phyloP scores from a whole-genome alignment of 148 eudicot species.

The Nyssa sinensis region DNA sequence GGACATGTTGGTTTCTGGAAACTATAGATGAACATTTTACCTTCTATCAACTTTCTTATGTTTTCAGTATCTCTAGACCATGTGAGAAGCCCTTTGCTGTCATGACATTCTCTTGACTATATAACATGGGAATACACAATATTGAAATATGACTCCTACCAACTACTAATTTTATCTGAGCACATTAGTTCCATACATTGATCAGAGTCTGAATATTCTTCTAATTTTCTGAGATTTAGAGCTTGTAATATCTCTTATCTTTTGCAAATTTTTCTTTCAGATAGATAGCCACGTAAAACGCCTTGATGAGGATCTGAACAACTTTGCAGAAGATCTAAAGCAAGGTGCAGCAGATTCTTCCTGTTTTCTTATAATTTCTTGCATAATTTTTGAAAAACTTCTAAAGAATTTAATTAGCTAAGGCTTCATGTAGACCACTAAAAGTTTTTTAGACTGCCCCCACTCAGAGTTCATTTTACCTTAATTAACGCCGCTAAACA shows the following conservation, averaged over 20 bases:
- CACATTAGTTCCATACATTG: neutral
- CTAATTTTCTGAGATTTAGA: neutral
- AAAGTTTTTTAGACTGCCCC: no score
- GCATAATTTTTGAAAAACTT: neutral
- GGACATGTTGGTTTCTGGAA: neutral
- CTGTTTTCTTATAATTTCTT: neutral
- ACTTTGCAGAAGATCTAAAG: slow-evolving; percentile 94
- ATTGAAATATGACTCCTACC: neutral
- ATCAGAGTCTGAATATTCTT: neutral
- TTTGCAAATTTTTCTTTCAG: slow-evolving; percentile 41
- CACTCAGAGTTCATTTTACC: no score
- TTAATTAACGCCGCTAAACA: no score
- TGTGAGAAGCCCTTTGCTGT: no score
- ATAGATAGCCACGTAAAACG: slow-evolving; percentile 98
- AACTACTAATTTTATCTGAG: neutral
- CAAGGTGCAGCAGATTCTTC: slow-evolving; percentile 57
- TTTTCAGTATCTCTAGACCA: neutral
- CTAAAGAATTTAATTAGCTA: neutral
- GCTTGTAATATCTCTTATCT: neutral
- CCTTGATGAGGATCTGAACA: slow-evolving; percentile 91
- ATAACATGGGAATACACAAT: neutral
- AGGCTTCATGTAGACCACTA: neutral
- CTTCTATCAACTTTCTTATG: no score
- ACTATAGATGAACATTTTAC: no score
- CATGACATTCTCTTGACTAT: no score